Conservation (phyloP, 768 basidiomycete genomes). For the Suillus occidentalis region DNA sequence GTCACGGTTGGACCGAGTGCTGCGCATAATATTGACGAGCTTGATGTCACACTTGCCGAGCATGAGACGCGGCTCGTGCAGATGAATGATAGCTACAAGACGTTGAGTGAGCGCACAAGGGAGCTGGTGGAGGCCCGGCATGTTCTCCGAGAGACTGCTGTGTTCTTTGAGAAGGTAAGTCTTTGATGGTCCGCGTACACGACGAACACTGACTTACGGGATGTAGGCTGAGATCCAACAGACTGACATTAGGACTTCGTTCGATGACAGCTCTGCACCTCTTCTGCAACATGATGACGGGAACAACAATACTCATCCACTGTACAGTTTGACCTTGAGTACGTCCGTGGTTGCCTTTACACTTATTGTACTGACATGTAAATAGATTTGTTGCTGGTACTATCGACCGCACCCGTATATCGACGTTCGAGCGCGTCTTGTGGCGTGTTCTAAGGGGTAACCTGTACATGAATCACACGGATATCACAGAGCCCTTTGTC, state of each 20-base stretch:
- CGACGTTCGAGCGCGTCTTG: slow-evolving; percentile 94
- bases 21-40: slow-evolving; percentile 90
- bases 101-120: slow-evolving; percentile 77
- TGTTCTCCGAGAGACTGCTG: slow-evolving; percentile 92
- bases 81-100: slow-evolving; percentile 94
- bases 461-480: slow-evolving; percentile 97
- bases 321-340: slow-evolving; percentile 89
- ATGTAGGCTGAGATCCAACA: slow-evolving; percentile 75
- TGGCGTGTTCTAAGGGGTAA: slow-evolving; percentile 99
- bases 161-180: slow-evolving; percentile 87
- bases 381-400: slow-evolving; percentile 92
- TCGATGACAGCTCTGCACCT: slow-evolving; percentile 90
- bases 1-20: slow-evolving; percentile 90
- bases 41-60: slow-evolving; percentile 83
- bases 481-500: slow-evolving; percentile 90
- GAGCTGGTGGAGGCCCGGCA: slow-evolving; percentile 93
- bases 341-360: slow-evolving; percentile 24
- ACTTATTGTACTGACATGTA: slow-evolving; percentile 2
- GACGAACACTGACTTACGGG: slow-evolving; percentile 11
- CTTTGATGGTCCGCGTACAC: not conserved
- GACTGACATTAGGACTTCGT: slow-evolving; percentile 79
- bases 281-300: slow-evolving; percentile 88
- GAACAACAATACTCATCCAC: slow-evolving; percentile 58
- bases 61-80: slow-evolving; percentile 81
- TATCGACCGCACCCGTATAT: slow-evolving; percentile 87